These are phyloP conservation scores for Hypoxylon fragiforme DNA, from an alignment of 495 filamentous ascomycete genomes.

Conservation along the genomic window DNA sequence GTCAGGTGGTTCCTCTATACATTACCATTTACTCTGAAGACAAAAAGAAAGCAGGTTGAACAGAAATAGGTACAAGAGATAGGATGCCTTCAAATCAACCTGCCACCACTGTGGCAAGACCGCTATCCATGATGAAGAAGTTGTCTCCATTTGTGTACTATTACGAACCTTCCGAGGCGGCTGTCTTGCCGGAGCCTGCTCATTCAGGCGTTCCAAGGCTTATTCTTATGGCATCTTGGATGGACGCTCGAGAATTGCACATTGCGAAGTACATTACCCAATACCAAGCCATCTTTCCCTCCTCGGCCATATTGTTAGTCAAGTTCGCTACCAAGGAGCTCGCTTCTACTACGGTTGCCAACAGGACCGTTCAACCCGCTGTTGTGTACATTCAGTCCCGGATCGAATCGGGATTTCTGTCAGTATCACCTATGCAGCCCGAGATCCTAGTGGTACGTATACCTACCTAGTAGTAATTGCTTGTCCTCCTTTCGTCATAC, in stretches of 20 bases:
- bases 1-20: too few relatives aligned
- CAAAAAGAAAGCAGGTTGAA: too few relatives aligned
- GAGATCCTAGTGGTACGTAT: slow-evolving; percentile 39
- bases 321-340: slow-evolving; percentile 40
- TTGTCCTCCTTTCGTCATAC: background rate
- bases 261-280: slow-evolving; percentile 50
- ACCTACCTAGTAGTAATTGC: background rate
- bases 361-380: slow-evolving; percentile 24
- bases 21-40: too few relatives aligned
- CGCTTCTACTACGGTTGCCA: slow-evolving; percentile 5
- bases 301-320: slow-evolving; percentile 45
- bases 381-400: slow-evolving; percentile 27
- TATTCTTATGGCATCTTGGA: slow-evolving; percentile 49
- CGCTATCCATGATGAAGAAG: slow-evolving; percentile 43
- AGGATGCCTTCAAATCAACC: slow-evolving; percentile 28
- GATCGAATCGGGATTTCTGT: slow-evolving; percentile 27
- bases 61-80: too few relatives aligned
- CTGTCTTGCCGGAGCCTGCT: background rate
- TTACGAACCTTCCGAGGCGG: slow-evolving; percentile 40
- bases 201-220: slow-evolving; percentile 36
- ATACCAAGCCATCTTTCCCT: slow-evolving; percentile 47
- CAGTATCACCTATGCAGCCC: slow-evolving; percentile 27
- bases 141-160: slow-evolving; percentile 42
- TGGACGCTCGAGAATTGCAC: slow-evolving; percentile 50
- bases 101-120: slow-evolving; percentile 4